These are phyloP conservation scores for Fusarium penzigii DNA, from an alignment of 2,329 filamentous ascomycete species.

Conservation along the genomic window DNA sequence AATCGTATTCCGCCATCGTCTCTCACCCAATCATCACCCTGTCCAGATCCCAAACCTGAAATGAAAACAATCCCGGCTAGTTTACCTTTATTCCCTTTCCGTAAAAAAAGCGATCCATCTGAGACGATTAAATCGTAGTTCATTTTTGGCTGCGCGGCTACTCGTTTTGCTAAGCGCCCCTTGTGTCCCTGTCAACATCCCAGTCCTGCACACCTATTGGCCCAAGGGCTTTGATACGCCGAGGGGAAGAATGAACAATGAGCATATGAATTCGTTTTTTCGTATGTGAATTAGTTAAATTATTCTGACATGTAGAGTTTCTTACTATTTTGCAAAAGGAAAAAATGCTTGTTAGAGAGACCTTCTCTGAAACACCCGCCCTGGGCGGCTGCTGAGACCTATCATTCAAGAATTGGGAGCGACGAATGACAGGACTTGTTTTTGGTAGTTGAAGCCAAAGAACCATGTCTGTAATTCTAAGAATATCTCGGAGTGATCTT, in stretches of 20 bases:
- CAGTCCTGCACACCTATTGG: not conserved
- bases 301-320: no score
- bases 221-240: not conserved
- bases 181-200: no score
- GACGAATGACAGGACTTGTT: no score
- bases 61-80: conserved; percentile 5
- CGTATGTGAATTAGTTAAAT: not conserved
- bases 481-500: not conserved
- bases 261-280: not conserved
- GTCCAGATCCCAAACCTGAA: conserved; percentile 1
- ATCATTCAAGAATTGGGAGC: conserved; percentile 6
- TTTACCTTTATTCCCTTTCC: not conserved
- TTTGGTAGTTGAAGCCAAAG: not conserved
- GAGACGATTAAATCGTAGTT: not conserved
- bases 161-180: conserved; percentile 16
- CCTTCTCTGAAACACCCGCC: not conserved
- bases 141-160: not conserved
- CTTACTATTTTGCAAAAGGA: not conserved
- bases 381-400: conserved; percentile 28
- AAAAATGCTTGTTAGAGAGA: not conserved
- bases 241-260: not conserved
- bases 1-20: not conserved
- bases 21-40: conserved; percentile 24
- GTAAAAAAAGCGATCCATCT: conserved; percentile 8
- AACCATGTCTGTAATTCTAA: not conserved